Evolutionary conservation across 805 yeast genomes (phyloP).

Genomic region (Lipomyces sp.): DNA sequence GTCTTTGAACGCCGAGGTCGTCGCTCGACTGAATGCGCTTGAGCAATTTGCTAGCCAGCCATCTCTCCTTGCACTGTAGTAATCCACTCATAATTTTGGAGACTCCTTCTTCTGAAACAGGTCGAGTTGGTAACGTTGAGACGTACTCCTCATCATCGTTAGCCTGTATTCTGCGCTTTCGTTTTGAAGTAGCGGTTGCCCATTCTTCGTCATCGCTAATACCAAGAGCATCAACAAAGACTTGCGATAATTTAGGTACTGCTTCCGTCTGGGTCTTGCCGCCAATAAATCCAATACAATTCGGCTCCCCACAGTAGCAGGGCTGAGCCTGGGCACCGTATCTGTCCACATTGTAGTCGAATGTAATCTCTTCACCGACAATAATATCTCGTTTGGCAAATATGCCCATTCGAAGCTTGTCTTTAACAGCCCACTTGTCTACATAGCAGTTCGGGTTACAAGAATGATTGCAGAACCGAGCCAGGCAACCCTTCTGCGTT

Average conservation of each 20-base stretch:
- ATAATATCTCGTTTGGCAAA: slow-evolving; percentile 77
- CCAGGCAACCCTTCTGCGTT: slow-evolving; percentile 83
- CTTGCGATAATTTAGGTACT: slow-evolving; percentile 80
- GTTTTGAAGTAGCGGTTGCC: slow-evolving; percentile 53
- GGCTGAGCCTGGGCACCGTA: slow-evolving; percentile 94
- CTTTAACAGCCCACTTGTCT: slow-evolving; percentile 96
- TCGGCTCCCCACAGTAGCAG: slow-evolving; percentile 91
- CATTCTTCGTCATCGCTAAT: slow-evolving; percentile 68
- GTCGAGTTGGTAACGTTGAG: slow-evolving; percentile 58
- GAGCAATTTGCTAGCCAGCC: slow-evolving; percentile 68
- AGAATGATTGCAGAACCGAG: slow-evolving; percentile 92
- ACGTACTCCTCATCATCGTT: slow-evolving; percentile 64
- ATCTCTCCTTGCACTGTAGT: slow-evolving; percentile 71
- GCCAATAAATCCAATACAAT: slow-evolving; percentile 91
- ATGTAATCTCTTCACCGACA: slow-evolving; percentile 87
- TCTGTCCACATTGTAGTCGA: slow-evolving; percentile 92
- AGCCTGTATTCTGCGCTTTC: slow-evolving; percentile 56
- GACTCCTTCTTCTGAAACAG: slow-evolving; percentile 63
- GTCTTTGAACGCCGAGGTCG: slow-evolving; percentile 57
- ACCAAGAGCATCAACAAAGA: slow-evolving; percentile 83
- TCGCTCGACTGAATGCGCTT: slow-evolving; percentile 63
- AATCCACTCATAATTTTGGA: slow-evolving; percentile 80
- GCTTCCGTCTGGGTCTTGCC: slow-evolving; percentile 97
- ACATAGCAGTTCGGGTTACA: slow-evolving; percentile 94
- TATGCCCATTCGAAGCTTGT: slow-evolving; percentile 89